Percentiles rank a stretch among this genome's conserved stretches.
Conservation (phyloP, 2,329 filamentous ascomycete genomes). For the Pseudogymnoascus verrucosus region DNA sequence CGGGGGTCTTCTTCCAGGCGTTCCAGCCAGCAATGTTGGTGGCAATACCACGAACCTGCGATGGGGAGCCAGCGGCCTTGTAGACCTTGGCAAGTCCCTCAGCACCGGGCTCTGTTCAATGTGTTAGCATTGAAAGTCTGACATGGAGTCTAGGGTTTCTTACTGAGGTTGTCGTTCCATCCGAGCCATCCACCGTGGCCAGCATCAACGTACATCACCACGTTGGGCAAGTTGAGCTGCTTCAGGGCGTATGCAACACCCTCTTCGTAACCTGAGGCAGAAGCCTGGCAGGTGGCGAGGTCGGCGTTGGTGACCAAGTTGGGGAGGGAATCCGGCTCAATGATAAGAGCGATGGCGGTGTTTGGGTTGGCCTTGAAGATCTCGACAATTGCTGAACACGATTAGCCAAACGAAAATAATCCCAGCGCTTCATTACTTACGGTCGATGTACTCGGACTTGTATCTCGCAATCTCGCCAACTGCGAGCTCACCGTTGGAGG, state of each 20-base stretch:
- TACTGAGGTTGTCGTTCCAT: constrained; percentile 45
- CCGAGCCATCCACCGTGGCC: constrained; percentile 53
- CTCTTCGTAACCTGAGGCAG: constrained; percentile 41
- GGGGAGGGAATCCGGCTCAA: constrained; percentile 49
- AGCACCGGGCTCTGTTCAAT: constrained; percentile 33
- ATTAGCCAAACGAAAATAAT: constrained; percentile 37
- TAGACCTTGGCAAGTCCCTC: constrained; percentile 40
- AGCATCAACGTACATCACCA: constrained; percentile 50
- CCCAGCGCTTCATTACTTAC: constrained; percentile 30
- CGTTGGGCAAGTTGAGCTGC: constrained; percentile 46
- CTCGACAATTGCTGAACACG: constrained; percentile 31
- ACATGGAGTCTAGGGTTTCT: neutral
- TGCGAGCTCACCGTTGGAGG: constrained; percentile 50
- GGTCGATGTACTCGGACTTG: constrained; percentile 45
- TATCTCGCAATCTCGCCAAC: constrained; percentile 45
- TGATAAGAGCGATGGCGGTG: constrained; percentile 26
- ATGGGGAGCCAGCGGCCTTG: constrained; percentile 41
- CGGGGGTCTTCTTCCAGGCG: constrained; percentile 22
- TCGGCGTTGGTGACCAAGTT: constrained; percentile 50
- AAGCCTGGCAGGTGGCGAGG: constrained; percentile 41
- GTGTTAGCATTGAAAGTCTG: constrained; percentile 11
- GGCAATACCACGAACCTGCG: constrained; percentile 44
- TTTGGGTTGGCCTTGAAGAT: constrained; percentile 19
- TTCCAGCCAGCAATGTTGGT: constrained; percentile 56
- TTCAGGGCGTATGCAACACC: constrained; percentile 44